These are phyloP conservation scores for Endoconidiophora polonica DNA, from an alignment of 2,329 filamentous ascomycete species.

Conservation along the genomic window DNA sequence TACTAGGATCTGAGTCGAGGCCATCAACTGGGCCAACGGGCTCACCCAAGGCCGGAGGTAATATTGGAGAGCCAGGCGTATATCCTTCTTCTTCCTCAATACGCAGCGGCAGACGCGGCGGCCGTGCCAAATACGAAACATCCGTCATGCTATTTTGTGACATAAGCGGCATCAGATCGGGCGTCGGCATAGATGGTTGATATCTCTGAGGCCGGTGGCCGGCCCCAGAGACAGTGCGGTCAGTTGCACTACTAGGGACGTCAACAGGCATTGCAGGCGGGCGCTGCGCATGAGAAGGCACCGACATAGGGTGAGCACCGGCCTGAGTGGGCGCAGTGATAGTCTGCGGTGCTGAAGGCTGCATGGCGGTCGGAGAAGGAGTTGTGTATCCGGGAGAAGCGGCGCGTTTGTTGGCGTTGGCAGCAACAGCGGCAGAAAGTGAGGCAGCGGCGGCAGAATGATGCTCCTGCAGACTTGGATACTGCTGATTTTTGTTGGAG, in stretches of 20 bases:
- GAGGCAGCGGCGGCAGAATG: background rate
- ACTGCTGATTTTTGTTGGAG: background rate
- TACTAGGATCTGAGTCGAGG: slow-evolving; percentile 28
- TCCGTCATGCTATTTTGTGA: slow-evolving; percentile 43
- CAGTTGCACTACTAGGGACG: slow-evolving; percentile 7
- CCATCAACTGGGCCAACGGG: slow-evolving; percentile 30
- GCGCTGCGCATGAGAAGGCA: slow-evolving; percentile 12
- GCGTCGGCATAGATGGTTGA: slow-evolving; percentile 6
- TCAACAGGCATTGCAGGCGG: slow-evolving; percentile 9
- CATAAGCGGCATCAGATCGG: slow-evolving; percentile 21
- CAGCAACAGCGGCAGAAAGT: background rate
- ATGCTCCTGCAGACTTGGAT: background rate
- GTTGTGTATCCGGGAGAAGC: background rate
- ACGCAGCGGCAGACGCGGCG: slow-evolving; percentile 75
- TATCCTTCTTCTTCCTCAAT: slow-evolving; percentile 75
- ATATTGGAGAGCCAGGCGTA: slow-evolving; percentile 78
- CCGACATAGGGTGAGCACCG: slow-evolving; percentile 15
- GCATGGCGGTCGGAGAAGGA: background rate
- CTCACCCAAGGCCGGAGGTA: slow-evolving; percentile 39
- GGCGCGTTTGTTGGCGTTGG: background rate
- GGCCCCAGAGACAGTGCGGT: slow-evolving; percentile 1
- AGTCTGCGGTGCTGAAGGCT: background rate
- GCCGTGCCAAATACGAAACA: slow-evolving; percentile 49
- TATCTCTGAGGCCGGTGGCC: slow-evolving; percentile 6
- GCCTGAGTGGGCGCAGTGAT: background rate